Conservation (phyloP, 225 moss, liverwort and hornwort species). For the Sphagnum contortum region DNA sequence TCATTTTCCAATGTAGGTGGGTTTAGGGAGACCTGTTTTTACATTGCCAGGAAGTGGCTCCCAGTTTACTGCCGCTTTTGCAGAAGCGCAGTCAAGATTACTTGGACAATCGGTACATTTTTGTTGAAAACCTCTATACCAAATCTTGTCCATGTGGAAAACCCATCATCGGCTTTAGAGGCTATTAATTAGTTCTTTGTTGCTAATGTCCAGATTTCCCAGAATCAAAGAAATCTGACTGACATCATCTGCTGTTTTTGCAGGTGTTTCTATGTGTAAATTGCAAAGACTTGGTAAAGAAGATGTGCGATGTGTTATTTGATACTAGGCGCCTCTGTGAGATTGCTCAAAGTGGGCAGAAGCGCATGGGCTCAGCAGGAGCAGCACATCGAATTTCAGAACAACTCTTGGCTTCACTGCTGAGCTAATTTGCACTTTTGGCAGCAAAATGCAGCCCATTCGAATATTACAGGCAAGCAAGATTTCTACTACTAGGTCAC, state of each 20-base stretch:
- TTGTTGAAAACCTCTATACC: background rate
- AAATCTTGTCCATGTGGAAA: background rate
- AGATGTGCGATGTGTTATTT: constrained; percentile 35
- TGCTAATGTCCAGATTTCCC: background rate
- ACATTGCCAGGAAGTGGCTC: constrained; percentile 75
- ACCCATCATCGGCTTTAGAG: background rate
- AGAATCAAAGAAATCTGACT: background rate
- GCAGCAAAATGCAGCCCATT: too few species aligned
- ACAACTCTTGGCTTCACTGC: constrained; percentile 21
- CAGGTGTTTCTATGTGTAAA: constrained; percentile 53
- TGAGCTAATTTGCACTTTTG: background rate
- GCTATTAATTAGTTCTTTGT: background rate
- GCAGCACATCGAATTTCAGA: constrained; percentile 64
- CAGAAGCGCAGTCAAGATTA: constrained; percentile 76
- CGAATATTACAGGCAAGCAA: too few species aligned
- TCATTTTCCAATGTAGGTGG: constrained; percentile 48
- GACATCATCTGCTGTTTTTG: constrained; percentile 2
- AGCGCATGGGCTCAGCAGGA: constrained; percentile 69
- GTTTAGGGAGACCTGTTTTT: constrained; percentile 80
- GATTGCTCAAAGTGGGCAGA: constrained; percentile 45
- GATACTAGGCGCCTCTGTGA: constrained; percentile 21
- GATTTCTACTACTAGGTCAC: too few species aligned
- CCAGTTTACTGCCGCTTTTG: constrained; percentile 74
- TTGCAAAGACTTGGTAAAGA: constrained; percentile 36
- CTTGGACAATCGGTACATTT: constrained; percentile 72